Evolutionary conservation across 2,329 filamentous ascomycete species (phyloP).

Genomic region (Exutisphaerella laricina): DNA sequence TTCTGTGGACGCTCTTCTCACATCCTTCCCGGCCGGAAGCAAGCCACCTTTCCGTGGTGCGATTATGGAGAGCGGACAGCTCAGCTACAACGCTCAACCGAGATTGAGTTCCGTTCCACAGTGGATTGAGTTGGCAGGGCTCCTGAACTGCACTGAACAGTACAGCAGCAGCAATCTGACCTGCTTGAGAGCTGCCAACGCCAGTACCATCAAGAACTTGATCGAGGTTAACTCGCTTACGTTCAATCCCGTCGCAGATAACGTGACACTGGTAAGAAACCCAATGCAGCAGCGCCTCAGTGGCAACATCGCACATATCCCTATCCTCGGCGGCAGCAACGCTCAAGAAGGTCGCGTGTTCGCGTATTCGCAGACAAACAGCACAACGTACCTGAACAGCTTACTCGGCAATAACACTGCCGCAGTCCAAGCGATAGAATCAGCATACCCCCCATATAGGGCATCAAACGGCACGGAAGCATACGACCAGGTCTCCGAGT

Average conservation of each 20-base stretch:
- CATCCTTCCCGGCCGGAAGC: constrained; percentile 24
- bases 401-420: constrained; percentile 19
- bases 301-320: constrained; percentile 33
- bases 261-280: constrained; percentile 30
- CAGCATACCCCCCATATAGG: constrained; percentile 27
- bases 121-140: constrained; percentile 26
- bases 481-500: constrained; percentile 16
- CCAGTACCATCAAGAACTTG: constrained; percentile 29
- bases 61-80: constrained; percentile 31
- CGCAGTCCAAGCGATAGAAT: constrained; percentile 22
- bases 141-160: constrained; percentile 27
- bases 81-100: constrained; percentile 23
- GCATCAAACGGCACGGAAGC: constrained; percentile 13
- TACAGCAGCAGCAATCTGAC: constrained; percentile 25
- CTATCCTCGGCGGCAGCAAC: constrained; percentile 33
- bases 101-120: constrained; percentile 14
- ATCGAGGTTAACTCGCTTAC: constrained; percentile 28
- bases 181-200: constrained; percentile 30
- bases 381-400: constrained; percentile 19
- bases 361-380: constrained; percentile 26
- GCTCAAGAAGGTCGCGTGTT: constrained; percentile 36
- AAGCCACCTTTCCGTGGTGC: constrained; percentile 33
- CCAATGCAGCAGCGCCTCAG: constrained; percentile 24
- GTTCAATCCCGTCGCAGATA: constrained; percentile 33
- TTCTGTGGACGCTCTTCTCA: constrained; percentile 31